These are phyloP conservation scores for Neurospora sublineolata DNA, from an alignment of 495 filamentous ascomycete species.

Conservation along the genomic window DNA sequence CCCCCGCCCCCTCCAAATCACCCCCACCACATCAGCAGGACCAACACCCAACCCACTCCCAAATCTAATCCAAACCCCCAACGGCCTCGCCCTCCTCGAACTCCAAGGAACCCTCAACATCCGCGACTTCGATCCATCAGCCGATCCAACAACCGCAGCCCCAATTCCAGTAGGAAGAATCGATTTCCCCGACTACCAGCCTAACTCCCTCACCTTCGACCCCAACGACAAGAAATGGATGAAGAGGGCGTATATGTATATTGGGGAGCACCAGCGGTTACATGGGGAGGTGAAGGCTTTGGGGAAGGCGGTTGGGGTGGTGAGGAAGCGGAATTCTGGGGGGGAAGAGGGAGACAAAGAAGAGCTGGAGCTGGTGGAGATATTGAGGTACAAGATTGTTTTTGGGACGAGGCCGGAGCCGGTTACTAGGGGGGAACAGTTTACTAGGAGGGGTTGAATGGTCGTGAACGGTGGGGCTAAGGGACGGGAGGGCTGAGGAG, in stretches of 20 bases:
- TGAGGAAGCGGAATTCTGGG: constrained; percentile 28
- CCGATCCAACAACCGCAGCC: no score
- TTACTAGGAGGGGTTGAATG: background rate
- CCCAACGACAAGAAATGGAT: constrained; percentile 56
- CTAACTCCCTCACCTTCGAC: constrained; percentile 27
- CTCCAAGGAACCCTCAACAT: constrained; percentile 80
- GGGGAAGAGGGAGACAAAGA: constrained; percentile 12
- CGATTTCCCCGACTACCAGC: constrained; percentile 63
- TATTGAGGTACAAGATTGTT: constrained; percentile 79
- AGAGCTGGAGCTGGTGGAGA: constrained; percentile 58
- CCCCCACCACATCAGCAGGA: background rate
- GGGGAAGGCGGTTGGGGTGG: constrained; percentile 60
- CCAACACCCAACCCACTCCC: constrained; percentile 52
- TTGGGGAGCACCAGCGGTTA: constrained; percentile 82
- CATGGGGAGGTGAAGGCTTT: constrained; percentile 85
- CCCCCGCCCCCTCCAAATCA: no score
- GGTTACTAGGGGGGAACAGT: constrained; percentile 31
- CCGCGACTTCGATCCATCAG: constrained; percentile 22
- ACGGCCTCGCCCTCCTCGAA: constrained; percentile 71
- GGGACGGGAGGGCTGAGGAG: background rate
- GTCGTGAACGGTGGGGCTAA: no score
- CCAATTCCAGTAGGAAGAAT: constrained; percentile 59
- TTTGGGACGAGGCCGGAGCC: constrained; percentile 85
- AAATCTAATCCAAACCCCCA: constrained; percentile 70
- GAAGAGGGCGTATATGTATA: constrained; percentile 76